These are phyloP conservation scores for Rhynchosporium graminicola DNA, from an alignment of 2,329 filamentous ascomycete species.

Conservation along the genomic window DNA sequence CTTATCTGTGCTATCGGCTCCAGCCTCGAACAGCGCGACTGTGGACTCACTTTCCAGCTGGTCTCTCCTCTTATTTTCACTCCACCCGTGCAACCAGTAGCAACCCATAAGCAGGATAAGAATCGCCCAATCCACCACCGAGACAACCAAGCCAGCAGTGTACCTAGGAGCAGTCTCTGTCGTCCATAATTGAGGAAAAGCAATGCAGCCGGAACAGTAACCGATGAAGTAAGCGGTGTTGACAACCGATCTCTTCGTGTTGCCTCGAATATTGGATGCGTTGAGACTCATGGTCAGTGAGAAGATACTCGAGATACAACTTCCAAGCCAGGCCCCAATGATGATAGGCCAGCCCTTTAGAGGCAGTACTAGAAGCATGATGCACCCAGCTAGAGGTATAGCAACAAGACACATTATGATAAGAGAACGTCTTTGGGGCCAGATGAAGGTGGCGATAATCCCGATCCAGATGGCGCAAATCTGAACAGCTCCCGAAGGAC, in stretches of 20 bases:
- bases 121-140: conserved; percentile 47
- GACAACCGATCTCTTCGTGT: conserved; percentile 51
- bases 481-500: conserved; percentile 51
- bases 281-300: conserved; percentile 47
- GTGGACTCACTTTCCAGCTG: conserved; percentile 1
- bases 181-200: conserved; percentile 48
- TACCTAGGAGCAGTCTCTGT: conserved; percentile 41
- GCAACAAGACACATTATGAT: conserved; percentile 46
- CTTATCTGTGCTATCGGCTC: conserved; percentile 23
- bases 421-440: conserved; percentile 45
- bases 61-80: conserved; percentile 41
- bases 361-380: conserved; percentile 48
- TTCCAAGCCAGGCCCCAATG: conserved; percentile 50
- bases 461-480: conserved; percentile 50
- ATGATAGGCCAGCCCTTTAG: conserved; percentile 51
- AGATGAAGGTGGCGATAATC: conserved; percentile 43
- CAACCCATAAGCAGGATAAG: conserved; percentile 41
- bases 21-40: conserved; percentile 18
- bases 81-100: conserved; percentile 42
- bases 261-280: conserved; percentile 53
- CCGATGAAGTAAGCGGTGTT: conserved; percentile 53
- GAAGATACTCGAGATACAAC: conserved; percentile 47
- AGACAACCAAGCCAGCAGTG: conserved; percentile 46
- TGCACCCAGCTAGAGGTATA: conserved; percentile 48
- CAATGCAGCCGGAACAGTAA: conserved; percentile 51